These are phyloP conservation scores for Xylaria intraflava DNA, from an alignment of 495 filamentous ascomycete genomes.

Conservation along the genomic window DNA sequence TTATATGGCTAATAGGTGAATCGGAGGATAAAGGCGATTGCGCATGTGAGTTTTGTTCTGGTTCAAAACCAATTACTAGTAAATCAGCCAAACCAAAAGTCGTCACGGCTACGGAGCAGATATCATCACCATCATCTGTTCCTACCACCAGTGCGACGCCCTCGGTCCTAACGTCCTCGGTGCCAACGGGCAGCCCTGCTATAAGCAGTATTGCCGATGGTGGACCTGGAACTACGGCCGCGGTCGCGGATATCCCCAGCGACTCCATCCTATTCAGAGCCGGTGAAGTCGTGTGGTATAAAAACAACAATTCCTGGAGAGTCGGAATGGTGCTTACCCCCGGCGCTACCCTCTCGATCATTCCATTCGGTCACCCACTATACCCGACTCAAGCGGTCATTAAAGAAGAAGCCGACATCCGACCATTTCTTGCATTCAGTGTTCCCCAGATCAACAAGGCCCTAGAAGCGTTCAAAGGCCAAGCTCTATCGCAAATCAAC, in stretches of 20 bases:
- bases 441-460: conserved; percentile 24
- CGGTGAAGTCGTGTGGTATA: conserved; percentile 41
- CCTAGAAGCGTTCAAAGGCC: conserved; percentile 7
- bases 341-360: conserved; percentile 8
- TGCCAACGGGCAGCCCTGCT: background rate
- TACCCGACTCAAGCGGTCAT: conserved; percentile 14
- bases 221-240: too few relatives aligned
- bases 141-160: background rate
- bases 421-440: conserved; percentile 42
- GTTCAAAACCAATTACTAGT: conserved; percentile 8
- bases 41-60: conserved; percentile 12
- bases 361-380: conserved; percentile 15
- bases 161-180: background rate
- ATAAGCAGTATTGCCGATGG: background rate
- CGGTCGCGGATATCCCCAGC: too few relatives aligned
- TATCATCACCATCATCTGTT: background rate
- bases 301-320: conserved; percentile 29
- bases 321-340: conserved; percentile 31
- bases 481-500: conserved; percentile 6
- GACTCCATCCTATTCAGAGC: conserved; percentile 26
- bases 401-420: conserved; percentile 32
- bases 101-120: background rate
- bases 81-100: conserved; percentile 3
- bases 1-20: conserved; percentile 32
- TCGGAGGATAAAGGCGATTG: conserved; percentile 29